Evolutionary conservation across 2,329 filamentous ascomycete species (phyloP), one percentile per base, ranked within the genome.

Genomic region (Gyromitra esculenta): DNA sequence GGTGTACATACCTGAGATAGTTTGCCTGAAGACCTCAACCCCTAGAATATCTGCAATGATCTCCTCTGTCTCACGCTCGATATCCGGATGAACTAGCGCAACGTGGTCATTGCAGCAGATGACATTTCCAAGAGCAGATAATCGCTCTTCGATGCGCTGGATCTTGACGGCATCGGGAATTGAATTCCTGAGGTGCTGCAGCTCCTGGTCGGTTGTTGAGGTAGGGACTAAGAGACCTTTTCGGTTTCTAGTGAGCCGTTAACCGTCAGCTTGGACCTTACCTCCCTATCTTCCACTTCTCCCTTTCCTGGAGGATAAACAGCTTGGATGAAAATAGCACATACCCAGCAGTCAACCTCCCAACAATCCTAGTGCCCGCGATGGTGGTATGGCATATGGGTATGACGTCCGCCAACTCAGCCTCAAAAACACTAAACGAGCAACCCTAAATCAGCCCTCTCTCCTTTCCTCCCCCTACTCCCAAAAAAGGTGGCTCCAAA

Each of bases 101-200:
- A 98, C 96, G 85, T 97, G 94, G 85, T 99, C 96, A 85, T 98
- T 98, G 82, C 90, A 90, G 82, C 94, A 96, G 82, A 99, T 97
- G 78, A 98, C 96, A 83, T 99, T 99, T 78, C 96, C 96, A 35
- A 99, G 89, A 3, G 96, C 96, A 18, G 94, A 97, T 79, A 99
- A 88, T 54, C 96, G 90, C 87, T 99, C 96, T 87, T 99, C 96
- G 86, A 99, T 97, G 80, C 96, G 91, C 86, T 97, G 94, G 82
- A 99, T 97, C 85, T 94, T 94, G 79, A 99, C 92, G 75, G 87
- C 86, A 84, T 98, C 95, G 50, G 96, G 96, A 80, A 99, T 90
- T 75, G 92, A 94, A 85, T 99, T 98, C 82, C 96, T 92, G 81
- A 99, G 88, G 85, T 99, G 96, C 86, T 97, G 94, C 79, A 99